These are phyloP conservation scores for Mycosphaerella sp. DNA, from an alignment of 2,329 filamentous ascomycete genomes.

Conservation along the genomic window DNA sequence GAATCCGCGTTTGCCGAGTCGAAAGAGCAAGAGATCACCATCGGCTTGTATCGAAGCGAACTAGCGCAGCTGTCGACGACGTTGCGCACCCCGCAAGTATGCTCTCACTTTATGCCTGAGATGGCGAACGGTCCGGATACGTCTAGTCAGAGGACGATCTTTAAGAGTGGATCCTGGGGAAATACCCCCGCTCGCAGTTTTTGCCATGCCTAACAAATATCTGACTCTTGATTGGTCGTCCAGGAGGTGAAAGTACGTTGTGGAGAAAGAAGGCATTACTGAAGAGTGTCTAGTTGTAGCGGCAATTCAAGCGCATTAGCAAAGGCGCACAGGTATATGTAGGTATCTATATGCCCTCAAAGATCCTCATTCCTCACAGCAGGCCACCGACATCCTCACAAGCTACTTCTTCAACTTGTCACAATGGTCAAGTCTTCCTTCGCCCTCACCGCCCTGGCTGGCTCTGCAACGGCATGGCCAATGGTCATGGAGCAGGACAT, in stretches of 20 bases:
- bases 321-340: neutral
- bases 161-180: neutral
- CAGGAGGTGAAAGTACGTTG: neutral
- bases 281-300: neutral
- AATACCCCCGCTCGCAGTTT: neutral
- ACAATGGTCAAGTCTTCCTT: slow-evolving; percentile 11
- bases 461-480: slow-evolving; percentile 15
- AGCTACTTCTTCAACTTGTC: neutral
- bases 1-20: slow-evolving; percentile 2
- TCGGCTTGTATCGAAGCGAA: neutral
- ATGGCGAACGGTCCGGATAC: neutral
- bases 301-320: neutral
- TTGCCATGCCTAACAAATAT: slow-evolving; percentile 1
- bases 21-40: neutral
- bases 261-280: neutral
- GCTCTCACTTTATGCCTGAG: no score
- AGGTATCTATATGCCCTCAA: neutral
- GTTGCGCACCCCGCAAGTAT: neutral
- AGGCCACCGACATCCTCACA: neutral
- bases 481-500: slow-evolving; percentile 13
- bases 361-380: neutral
- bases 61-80: neutral
- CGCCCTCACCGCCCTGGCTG: slow-evolving; percentile 11
- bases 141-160: neutral
- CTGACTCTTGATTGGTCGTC: neutral